Evolutionary conservation across 148 eudicot genomes (phyloP).

Genomic region (Chenopodium quinoa): DNA sequence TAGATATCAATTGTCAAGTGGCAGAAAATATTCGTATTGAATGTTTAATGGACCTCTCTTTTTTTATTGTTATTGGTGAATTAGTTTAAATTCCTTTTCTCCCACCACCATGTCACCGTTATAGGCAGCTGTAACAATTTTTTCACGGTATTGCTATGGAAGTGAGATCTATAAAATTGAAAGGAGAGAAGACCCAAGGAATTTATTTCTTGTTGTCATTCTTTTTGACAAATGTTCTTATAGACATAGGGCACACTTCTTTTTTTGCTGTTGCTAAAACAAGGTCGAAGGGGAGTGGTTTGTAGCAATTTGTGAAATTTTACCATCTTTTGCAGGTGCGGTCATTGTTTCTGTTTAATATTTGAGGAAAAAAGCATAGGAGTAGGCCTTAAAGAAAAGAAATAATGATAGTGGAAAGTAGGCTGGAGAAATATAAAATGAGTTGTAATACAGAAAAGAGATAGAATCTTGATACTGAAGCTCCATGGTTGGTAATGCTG

Average conservation of each 20-base stretch:
- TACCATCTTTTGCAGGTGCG: not conserved
- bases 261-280: not conserved
- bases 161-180: not conserved
- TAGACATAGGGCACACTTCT: not conserved
- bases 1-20: not conserved
- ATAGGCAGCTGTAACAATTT: not conserved
- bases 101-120: not conserved
- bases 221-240: not conserved
- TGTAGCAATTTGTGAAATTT: not conserved
- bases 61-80: not conserved
- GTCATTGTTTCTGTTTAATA: not conserved
- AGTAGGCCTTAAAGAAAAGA: not conserved
- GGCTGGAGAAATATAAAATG: not conserved
- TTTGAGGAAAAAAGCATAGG: not conserved
- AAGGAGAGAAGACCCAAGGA: not conserved
- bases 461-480: not conserved
- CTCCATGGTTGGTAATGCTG: not conserved
- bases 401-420: not conserved
- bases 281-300: not conserved
- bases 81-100: not conserved
- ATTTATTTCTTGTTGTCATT: not conserved
- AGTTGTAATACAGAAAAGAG: not conserved
- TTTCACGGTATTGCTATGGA: not conserved
- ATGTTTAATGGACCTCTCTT: not conserved
- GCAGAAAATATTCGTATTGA: not conserved